Evolutionary conservation across 441 rosid genomes (phyloP), one percentile per base, ranked within the genome.

Genomic region (Gossypium lobatum): DNA sequence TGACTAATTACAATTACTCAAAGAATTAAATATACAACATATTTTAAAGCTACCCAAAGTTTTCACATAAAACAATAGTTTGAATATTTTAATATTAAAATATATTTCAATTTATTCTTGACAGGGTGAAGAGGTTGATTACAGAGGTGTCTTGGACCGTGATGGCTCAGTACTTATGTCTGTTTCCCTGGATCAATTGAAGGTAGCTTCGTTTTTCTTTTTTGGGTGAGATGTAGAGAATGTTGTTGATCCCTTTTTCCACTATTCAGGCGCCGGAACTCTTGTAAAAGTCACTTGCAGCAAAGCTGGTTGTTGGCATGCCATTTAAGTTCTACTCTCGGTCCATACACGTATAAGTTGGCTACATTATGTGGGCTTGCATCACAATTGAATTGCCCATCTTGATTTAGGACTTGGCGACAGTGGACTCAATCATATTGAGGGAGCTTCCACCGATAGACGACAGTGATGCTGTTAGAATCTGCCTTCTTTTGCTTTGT

Each of bases 101-200:
- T 28, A 28, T 28, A 28, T 28, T 28, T 3, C 34, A 64, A 64
- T 23, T 83, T 53, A 62, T 75, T 55, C 34, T 61, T 54, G 52
- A 42, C 75, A 91, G 98, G 96, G 94, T 63, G 97, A 95, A 81
- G 96, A 91, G 80, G 98, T 92, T 60, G 98, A 95, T 83, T 95
- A 85, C 78, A 91, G 98, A 83, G 93, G 94, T 57, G 96, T 78
- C 69, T 87, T 92, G 84, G 97, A 95, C 82, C 97, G 98, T 71
- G 97, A 95, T 84, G 98, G 98, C 68, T 95, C 97, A 20, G 97
- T 95, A 75, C 86, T 95, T n/a, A 88, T 88, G 97, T 85, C 94
- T 2, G 84, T 92, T 79, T 84, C 94, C 76, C 72, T 87, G 76
- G 88, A 95, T 83, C 94, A 91, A 76, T 82, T 95, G 62, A 92